Base-by-base conservation (phyloP, 2,329 filamentous ascomycete species). In the Ambrosiella xylebori region DNA sequence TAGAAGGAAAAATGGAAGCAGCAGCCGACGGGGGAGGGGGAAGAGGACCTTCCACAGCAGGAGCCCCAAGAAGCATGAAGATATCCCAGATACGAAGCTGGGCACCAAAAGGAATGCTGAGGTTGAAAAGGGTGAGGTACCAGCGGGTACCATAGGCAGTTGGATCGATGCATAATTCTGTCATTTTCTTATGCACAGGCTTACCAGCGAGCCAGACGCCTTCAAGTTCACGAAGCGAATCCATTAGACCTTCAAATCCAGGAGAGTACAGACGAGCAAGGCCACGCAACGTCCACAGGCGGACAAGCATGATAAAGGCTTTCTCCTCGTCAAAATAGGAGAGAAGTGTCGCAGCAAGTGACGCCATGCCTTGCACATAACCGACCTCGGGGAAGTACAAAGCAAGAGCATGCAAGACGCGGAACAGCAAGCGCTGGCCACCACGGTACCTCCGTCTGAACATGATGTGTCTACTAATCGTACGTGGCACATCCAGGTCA, bases 281-380 rank as follows among this genome's bases (percentile, higher is more conserved):
- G 1, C 93, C 91, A 60, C 93, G 82, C 60, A 94, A 76, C 66
- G 88, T 82, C 88, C 91, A 98, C 66, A 98, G 76, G 27, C 93
- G 81, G n/a, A 94, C 90, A 57, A 97, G 74, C 93, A 98, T 97
- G 53, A 97, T 81, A 65, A 98, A 98, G 5, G 88, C 84, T 64
- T 82, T 82, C 69, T 96, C 93, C 70, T 98, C 93, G 63, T 97
- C 91, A 69, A 90, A 98, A 68, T 98, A 98, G 67, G 91, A 95
- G 6, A 98, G 79, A 17, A 98, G 74, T 0, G 93, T 97, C 0
- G 91, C 91, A 1, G 88, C 90, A 44, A 97, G 74, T 19, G 89
- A 87, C 13, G 91, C 93, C 93, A 98, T 98, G 57, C 93, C 93
- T 70, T 98, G 93, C 0, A 97, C 93, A 68, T 98, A 98, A 36